A percentile compares a stretch with the other conserved stretches of the same genome.
phyloP scores from a whole-genome alignment of 345 rosid species.

The Eutrema heterophyllum region DNA sequence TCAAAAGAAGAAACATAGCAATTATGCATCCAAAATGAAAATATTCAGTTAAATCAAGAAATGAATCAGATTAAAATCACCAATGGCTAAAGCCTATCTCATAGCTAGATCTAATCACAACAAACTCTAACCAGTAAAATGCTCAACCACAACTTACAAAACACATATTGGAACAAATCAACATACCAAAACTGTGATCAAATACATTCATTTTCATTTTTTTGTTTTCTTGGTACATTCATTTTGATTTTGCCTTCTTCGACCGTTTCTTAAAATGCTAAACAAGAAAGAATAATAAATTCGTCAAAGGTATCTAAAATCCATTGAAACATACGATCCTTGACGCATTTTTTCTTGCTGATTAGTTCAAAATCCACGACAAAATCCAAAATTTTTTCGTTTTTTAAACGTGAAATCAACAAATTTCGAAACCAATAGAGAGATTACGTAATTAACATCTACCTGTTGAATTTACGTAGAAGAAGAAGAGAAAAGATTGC shows the following conservation, averaged over 20 bases:
- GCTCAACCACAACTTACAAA: neutral
- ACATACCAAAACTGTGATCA: neutral
- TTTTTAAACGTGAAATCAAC: too few relatives aligned
- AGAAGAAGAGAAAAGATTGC: conserved; percentile 6
- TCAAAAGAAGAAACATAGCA: conserved; percentile 2
- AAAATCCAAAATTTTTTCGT: neutral
- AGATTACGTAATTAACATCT: neutral
- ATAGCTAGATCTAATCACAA: too few relatives aligned
- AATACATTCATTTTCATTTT: too few relatives aligned
- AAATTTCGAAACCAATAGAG: neutral
- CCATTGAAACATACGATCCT: neutral
- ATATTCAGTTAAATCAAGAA: neutral
- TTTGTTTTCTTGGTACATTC: neutral
- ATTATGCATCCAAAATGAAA: neutral
- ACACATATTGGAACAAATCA: neutral
- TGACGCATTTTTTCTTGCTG: neutral
- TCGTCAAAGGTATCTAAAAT: neutral
- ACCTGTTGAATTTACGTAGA: conserved; percentile 19
- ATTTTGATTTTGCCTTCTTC: neutral
- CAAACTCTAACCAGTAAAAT: too few relatives aligned
- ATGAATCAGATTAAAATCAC: neutral
- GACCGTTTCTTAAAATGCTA: neutral
- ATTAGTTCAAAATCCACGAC: neutral
- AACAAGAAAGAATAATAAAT: neutral
- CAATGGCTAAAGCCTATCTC: too few relatives aligned